phyloP scores from a whole-genome alignment of 192 early-diverging fungal species.

The Backusella morwellensis region DNA sequence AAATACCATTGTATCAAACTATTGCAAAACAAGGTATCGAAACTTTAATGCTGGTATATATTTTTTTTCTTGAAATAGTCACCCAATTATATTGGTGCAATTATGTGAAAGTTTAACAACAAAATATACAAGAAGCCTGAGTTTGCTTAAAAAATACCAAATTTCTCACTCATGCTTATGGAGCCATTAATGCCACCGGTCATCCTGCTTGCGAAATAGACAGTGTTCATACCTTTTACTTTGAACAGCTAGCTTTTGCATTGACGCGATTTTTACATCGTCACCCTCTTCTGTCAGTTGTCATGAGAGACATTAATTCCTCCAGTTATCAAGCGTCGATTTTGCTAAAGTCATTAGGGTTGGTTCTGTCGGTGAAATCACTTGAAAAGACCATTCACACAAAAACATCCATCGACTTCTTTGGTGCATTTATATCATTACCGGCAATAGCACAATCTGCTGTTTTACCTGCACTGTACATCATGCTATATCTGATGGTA shows the following conservation, averaged over 20 bases:
- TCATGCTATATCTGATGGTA: conserved; percentile 33
- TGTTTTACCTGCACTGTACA: conserved; percentile 8
- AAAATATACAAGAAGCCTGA: conserved; percentile 7
- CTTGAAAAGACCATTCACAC: conserved; percentile 6
- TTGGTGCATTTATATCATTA: conserved; percentile 19
- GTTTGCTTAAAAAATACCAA: conserved; percentile 32
- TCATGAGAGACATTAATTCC: background rate
- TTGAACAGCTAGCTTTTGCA: conserved; percentile 11
- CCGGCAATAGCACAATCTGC: background rate
- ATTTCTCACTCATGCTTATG: conserved; percentile 24
- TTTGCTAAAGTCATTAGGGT: conserved; percentile 3
- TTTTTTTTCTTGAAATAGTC: too few species aligned
- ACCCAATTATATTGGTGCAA: too few species aligned
- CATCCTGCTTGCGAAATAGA: background rate
- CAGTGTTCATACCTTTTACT: background rate
- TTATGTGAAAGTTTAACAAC: background rate
- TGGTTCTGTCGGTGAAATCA: background rate
- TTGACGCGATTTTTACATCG: conserved; percentile 18
- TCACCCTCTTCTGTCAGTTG: conserved; percentile 11
- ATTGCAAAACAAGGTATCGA: too few species aligned
- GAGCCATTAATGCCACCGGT: conserved; percentile 15
- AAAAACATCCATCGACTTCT: conserved; percentile 18
- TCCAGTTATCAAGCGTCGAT: conserved; percentile 6
- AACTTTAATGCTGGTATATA: too few species aligned
- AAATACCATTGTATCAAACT: too few species aligned